These are phyloP conservation scores for Vanilla planifolia DNA, from an alignment of 106 monocot genomes.

Conservation along the genomic window DNA sequence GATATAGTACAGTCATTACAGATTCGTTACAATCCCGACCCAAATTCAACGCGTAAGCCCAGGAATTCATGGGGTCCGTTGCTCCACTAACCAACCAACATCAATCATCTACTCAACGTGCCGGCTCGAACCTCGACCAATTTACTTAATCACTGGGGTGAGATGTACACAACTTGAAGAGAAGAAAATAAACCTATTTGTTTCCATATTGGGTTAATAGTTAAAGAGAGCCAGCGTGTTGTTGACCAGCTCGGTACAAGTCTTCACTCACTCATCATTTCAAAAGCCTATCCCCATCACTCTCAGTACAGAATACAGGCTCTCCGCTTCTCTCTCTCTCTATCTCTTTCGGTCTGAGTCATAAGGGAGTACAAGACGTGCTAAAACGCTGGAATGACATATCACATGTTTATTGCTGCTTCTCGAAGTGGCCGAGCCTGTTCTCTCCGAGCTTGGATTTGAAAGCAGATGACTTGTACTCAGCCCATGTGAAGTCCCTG, in stretches of 20 bases:
- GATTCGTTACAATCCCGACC: too few species aligned
- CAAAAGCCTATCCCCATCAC: not conserved
- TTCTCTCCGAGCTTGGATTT: conserved; percentile 71
- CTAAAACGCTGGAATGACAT: too few species aligned
- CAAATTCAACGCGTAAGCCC: too few species aligned
- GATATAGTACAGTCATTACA: too few species aligned
- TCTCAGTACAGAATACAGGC: not conserved
- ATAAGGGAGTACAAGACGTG: too few species aligned
- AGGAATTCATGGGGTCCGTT: too few species aligned
- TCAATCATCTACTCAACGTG: too few species aligned
- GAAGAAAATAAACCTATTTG: conserved; percentile 4
- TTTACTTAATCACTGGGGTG: too few species aligned
- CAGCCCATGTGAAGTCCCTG: conserved; percentile 83
- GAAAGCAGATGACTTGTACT: conserved; percentile 83
- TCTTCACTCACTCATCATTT: not conserved
- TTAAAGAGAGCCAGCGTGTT: not conserved
- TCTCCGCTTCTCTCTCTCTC: not conserved
- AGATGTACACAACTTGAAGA: too few species aligned
- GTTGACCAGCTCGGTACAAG: not conserved
- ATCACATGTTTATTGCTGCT: not conserved
- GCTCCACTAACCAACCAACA: too few species aligned
- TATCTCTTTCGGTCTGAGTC: too few species aligned
- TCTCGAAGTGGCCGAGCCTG: conserved; percentile 68
- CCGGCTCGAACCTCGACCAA: too few species aligned
- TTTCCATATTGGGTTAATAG: not conserved